Base-by-base conservation (phyloP, 2,329 filamentous ascomycete genomes). In the Pseudocercospora fijiensis region DNA sequence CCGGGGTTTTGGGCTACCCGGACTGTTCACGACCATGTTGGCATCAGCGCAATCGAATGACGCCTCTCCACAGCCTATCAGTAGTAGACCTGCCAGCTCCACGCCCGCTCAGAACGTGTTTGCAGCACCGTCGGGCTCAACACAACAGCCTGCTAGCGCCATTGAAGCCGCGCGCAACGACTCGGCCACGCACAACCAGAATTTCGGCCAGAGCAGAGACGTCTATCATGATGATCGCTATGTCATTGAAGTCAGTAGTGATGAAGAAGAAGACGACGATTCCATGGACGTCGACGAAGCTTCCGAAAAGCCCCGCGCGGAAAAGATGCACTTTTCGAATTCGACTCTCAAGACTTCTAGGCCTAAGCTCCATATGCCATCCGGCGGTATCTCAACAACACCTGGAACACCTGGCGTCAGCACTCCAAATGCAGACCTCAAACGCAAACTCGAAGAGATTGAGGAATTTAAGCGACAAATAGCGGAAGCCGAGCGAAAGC, bases 191-290 rank as follows among this genome's bases (percentile, higher is more conserved):
- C 74, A 75, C 16, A 90, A 90, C 70, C 86, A 88, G 56, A 84
- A 86, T 3, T 88, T 88, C 70, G 85, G 84, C 11, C 85, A 88
- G 51, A 81, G 80, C 53, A 81, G 82, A 24, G 69, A 74, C 52
- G 68, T 73, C 24, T 72, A 73, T 56, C 79, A 84, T 58, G 82
- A 88, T 24, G 82, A 87, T 57, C 84, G 84, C 2, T 84, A 96
- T 58, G 85, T 96, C 43, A 96, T 96, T 69, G 86, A 96, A 68
- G 88, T 96, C 43, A 96, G 91, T 73, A 93, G 96, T 27, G 86
- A 88, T 67, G 87, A 89, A 63, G 80, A 73, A 18, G 71, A 73
- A 24, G 71, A 71, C 9, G 67, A 67, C 30, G 72, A 75, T 52
- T 72, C 74, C n/a, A 76, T 74, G 51, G 69, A 69, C 26, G 55